Percentiles rank a stretch among this genome's conserved stretches.
These are phyloP conservation scores for Piper longum DNA, from an alignment of 164 flowering plant genomes.

Conservation along the genomic window DNA sequence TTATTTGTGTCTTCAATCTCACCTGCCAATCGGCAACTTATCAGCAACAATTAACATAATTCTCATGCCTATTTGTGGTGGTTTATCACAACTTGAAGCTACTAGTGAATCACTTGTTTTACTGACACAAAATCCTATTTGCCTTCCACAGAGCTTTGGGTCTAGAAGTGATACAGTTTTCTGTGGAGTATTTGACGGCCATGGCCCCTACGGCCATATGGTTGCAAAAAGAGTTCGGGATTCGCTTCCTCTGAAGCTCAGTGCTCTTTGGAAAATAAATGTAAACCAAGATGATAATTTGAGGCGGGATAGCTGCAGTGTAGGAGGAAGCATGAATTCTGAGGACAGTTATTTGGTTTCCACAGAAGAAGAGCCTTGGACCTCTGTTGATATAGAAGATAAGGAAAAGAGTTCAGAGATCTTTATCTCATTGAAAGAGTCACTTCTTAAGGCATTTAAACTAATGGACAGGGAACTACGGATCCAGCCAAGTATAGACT, in stretches of 20 bases:
- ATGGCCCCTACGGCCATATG: slow-evolving; percentile 94
- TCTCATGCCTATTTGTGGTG: too few species aligned
- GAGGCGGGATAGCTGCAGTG: slow-evolving; percentile 38
- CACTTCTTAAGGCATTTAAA: slow-evolving; percentile 79
- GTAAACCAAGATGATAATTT: slow-evolving; percentile 37
- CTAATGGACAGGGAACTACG: slow-evolving; percentile 87
- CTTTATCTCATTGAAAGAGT: slow-evolving; percentile 56
- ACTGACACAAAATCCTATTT: not conserved
- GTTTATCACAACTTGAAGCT: not conserved
- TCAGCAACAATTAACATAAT: too few species aligned
- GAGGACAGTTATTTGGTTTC: slow-evolving; percentile 44
- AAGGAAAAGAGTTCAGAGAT: slow-evolving; percentile 48
- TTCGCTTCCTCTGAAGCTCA: slow-evolving; percentile 73
- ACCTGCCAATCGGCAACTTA: too few species aligned
- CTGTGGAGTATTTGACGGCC: slow-evolving; percentile 99
- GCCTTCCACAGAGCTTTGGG: slow-evolving; percentile 57
- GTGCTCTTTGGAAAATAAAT: slow-evolving; percentile 79
- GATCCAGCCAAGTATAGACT: slow-evolving; percentile 49
- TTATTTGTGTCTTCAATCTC: too few species aligned
- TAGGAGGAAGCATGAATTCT: slow-evolving; percentile 42
- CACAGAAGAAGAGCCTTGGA: slow-evolving; percentile 47
- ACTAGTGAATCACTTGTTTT: not conserved
- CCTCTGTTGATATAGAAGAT: slow-evolving; percentile 38
- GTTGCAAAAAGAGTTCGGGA: slow-evolving; percentile 95
- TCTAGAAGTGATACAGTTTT: slow-evolving; percentile 83